A percentile compares a stretch with the other conserved stretches of the same genome.
Evolutionary conservation across 2,329 filamentous ascomycete species (phyloP).

Genomic region (Talaromyces amestolkiae): DNA sequence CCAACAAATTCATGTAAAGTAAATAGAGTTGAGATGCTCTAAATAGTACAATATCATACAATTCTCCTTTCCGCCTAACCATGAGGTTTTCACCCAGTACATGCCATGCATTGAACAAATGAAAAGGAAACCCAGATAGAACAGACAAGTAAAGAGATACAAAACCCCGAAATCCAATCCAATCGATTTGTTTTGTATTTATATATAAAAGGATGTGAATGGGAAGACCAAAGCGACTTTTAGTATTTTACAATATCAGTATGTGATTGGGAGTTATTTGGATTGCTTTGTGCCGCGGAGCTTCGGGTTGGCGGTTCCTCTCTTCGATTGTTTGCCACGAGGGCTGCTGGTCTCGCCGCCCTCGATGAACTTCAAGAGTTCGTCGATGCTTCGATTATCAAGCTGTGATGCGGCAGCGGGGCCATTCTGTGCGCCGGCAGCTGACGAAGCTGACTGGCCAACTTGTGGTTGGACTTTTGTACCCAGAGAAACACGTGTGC

Average conservation of each 20-base stretch:
- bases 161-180: not conserved
- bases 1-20: not conserved
- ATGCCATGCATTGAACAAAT: conserved; percentile 19
- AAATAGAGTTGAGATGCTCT: conserved; percentile 39
- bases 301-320: conserved; percentile 44
- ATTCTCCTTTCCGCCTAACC: conserved; percentile 18
- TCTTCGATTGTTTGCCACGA: conserved; percentile 46
- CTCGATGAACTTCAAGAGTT: conserved; percentile 92
- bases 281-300: conserved; percentile 45
- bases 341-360: conserved; percentile 52
- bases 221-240: conserved; percentile 12
- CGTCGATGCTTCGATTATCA: conserved; percentile 84
- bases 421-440: conserved; percentile 40
- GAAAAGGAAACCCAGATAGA: conserved; percentile 8
- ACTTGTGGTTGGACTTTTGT: conserved; percentile 63
- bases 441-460: conserved; percentile 56
- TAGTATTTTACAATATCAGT: conserved; percentile 10
- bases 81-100: conserved; percentile 21
- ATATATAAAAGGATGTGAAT: not conserved
- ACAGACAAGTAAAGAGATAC: conserved; percentile 2
- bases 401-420: conserved; percentile 47
- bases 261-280: conserved; percentile 8
- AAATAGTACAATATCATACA: conserved; percentile 24
- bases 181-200: not conserved
- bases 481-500: conserved; percentile 57